Evolutionary conservation across 352 stramenopile species (phyloP).

Genomic region (Aphanomyces euteiches): DNA sequence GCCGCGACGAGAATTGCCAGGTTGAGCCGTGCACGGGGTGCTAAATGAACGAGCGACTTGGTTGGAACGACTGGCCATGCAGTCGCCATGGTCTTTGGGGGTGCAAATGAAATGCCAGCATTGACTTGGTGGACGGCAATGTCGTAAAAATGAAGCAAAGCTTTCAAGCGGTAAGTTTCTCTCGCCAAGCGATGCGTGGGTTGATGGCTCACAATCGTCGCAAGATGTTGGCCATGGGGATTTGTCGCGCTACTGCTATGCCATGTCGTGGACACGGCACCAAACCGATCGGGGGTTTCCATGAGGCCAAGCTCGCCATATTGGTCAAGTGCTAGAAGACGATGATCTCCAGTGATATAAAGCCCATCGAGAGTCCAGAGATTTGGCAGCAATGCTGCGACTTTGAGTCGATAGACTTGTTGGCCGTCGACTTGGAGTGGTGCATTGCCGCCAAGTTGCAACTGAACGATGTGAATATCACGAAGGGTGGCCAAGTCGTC

Average conservation of each 20-base stretch:
- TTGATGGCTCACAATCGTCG: background rate
- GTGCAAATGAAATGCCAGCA: conserved; percentile 42
- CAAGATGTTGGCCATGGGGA: background rate
- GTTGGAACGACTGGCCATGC: conserved; percentile 42
- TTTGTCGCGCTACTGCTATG: background rate
- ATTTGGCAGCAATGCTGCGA: conserved; percentile 51
- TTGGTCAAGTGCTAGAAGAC: conserved; percentile 40
- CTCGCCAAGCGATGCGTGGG: conserved; percentile 4
- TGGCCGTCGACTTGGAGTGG: conserved; percentile 29
- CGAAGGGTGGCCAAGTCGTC: conserved; percentile 52
- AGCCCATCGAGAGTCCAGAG: conserved; percentile 58
- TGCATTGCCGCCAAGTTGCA: conserved; percentile 44
- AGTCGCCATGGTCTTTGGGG: conserved; percentile 38
- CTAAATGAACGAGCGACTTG: conserved; percentile 36
- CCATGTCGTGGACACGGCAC: conserved; percentile 5
- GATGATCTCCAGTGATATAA: conserved; percentile 47
- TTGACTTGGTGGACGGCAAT: conserved; percentile 48
- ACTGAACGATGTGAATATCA: conserved; percentile 53
- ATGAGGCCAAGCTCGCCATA: conserved; percentile 40
- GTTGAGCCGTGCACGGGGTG: conserved; percentile 37
- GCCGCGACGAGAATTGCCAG: conserved; percentile 39
- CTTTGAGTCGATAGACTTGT: conserved; percentile 43
- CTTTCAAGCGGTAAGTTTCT: conserved; percentile 43
- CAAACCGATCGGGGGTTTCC: conserved; percentile 13
- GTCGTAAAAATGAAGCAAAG: conserved; percentile 48